Percentiles rank a stretch among this genome's conserved stretches.
Evolutionary conservation across 148 eudicot species (phyloP).

Genomic region (Nepenthes gracilis): DNA sequence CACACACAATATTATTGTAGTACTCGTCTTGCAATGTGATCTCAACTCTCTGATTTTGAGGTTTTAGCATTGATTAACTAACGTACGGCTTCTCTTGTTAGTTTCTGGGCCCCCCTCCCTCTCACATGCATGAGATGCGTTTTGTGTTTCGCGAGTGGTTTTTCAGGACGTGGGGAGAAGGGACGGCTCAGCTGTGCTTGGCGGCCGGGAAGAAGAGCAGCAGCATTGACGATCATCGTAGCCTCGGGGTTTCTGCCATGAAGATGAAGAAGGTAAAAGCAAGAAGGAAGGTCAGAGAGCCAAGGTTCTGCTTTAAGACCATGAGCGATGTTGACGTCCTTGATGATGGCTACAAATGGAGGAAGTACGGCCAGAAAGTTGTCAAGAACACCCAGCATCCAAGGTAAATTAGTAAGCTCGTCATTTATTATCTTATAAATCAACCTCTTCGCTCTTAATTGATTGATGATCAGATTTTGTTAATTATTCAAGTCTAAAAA

Average conservation of each 20-base stretch:
- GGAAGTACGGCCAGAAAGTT: conserved; percentile 86
- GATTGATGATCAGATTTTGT: no score
- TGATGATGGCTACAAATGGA: conserved; percentile 89
- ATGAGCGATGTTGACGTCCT: conserved; percentile 76
- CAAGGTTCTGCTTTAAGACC: conserved; percentile 87
- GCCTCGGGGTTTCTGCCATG: conserved; percentile 25
- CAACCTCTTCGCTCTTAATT: no score
- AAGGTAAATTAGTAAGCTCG: conserved; percentile 24
- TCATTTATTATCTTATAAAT: no score
- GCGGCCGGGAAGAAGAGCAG: conserved; percentile 6
- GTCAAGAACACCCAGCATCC: conserved; percentile 88
- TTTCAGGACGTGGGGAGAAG: not conserved
- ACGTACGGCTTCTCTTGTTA: no score
- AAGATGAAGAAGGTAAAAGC: conserved; percentile 70
- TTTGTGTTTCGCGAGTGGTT: not conserved
- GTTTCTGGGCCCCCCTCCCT: no score
- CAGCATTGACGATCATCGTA: conserved; percentile 8
- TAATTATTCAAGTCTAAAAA: no score
- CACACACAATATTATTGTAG: no score
- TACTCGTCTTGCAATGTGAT: no score
- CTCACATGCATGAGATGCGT: no score
- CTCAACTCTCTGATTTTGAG: no score
- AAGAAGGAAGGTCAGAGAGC: conserved; percentile 76
- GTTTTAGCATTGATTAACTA: no score
- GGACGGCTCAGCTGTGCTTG: no score